A percentile compares a stretch with the other conserved stretches of the same genome.
Conservation (phyloP, 805 yeast genomes). For the Saccharomyces paradoxus region DNA sequence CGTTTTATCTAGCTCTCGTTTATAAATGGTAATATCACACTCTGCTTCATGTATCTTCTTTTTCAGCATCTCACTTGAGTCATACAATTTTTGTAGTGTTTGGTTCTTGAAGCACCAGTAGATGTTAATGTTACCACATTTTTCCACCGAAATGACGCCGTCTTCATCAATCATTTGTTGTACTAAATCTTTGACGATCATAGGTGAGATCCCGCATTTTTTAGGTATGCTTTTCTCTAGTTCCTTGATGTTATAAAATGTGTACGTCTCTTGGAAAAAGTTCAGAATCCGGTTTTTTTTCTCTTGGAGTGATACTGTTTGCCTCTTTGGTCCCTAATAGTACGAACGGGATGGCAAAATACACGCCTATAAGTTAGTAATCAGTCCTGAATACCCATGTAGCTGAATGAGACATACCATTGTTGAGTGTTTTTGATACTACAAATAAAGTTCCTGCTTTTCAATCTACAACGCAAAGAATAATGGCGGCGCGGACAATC, state of each 20-base stretch:
- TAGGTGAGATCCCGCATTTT: conserved; percentile 40
- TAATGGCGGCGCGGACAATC: neutral
- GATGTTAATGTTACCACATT: conserved; percentile 46
- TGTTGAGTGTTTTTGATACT: neutral
- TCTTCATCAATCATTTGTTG: conserved; percentile 43
- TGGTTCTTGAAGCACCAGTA: conserved; percentile 40
- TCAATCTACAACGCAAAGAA: neutral
- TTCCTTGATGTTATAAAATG: conserved; percentile 43
- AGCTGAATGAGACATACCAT: neutral
- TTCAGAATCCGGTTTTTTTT: conserved; percentile 32
- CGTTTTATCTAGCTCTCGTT: neutral
- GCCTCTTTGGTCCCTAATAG: conserved; percentile 25
- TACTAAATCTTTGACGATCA: conserved; percentile 46
- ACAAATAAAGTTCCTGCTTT: neutral
- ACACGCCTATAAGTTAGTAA: neutral
- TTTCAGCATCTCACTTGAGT: conserved; percentile 6
- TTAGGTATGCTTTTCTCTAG: conserved; percentile 41
- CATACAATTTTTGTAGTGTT: conserved; percentile 7
- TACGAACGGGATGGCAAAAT: neutral
- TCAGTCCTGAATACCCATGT: neutral
- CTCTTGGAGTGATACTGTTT: conserved; percentile 33
- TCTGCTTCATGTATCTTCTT: conserved; percentile 3
- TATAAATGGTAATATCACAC: neutral
- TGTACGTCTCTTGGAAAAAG: conserved; percentile 35
- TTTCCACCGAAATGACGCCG: conserved; percentile 38